These are phyloP conservation scores for Taiozyma sp. DNA, from an alignment of 1,139 yeast genomes.

Conservation along the genomic window DNA sequence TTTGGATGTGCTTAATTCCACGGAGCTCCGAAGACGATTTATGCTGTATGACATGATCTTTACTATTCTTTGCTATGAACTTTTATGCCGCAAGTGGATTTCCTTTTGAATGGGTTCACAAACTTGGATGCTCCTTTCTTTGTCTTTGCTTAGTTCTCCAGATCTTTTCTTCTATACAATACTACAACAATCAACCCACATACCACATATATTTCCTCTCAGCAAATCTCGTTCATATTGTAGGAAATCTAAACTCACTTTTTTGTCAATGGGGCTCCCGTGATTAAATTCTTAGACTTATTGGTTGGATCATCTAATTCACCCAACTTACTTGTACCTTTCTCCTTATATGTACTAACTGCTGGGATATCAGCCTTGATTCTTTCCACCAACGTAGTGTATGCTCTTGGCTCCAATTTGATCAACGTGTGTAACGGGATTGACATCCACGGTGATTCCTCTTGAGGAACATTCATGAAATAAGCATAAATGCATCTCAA, in stretches of 20 bases:
- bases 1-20: too few species aligned
- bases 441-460: slow-evolving; percentile 98
- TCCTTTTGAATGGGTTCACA: too few species aligned
- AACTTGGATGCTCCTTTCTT: too few species aligned
- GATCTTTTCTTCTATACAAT: too few species aligned
- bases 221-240: too few species aligned
- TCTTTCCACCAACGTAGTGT: slow-evolving; percentile 80
- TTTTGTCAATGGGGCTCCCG: slow-evolving; percentile 25
- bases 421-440: slow-evolving; percentile 95
- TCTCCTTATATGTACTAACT: slow-evolving; percentile 92
- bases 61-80: too few species aligned
- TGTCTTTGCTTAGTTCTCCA: too few species aligned
- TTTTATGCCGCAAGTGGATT: too few species aligned
- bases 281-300: slow-evolving; percentile 28
- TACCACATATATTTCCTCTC: too few species aligned
- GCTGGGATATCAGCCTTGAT: slow-evolving; percentile 97
- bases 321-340: slow-evolving; percentile 81
- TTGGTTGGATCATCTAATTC: slow-evolving; percentile 34
- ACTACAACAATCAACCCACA: too few species aligned
- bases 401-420: slow-evolving; percentile 91
- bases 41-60: too few species aligned
- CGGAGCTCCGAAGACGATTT: too few species aligned
- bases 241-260: not conserved
- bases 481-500: slow-evolving; percentile 94
- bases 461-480: slow-evolving; percentile 97